phyloP scores from a whole-genome alignment of 345 rosid genomes.

The Hibiscus tridactylites region DNA sequence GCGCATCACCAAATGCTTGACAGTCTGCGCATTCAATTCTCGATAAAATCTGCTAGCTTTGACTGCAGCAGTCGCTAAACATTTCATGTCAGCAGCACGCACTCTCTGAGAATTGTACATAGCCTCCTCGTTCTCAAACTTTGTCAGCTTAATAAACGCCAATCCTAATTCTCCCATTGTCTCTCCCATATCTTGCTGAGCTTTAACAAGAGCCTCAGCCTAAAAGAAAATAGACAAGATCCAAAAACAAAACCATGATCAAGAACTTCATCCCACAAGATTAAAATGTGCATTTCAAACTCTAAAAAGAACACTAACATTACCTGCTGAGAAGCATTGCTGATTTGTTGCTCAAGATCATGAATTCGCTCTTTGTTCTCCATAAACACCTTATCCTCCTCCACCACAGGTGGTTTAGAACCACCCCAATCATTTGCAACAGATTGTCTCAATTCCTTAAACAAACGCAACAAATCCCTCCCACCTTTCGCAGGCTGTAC shows the following conservation, averaged over 20 bases:
- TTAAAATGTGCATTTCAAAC: neutral
- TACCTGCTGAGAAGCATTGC: conserved; percentile 92
- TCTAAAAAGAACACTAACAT: neutral
- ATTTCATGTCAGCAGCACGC: conserved; percentile 79
- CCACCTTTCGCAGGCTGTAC: conserved; percentile 87
- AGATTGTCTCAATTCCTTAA: conserved; percentile 84
- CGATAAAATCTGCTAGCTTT: conserved; percentile 95
- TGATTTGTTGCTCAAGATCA: conserved; percentile 83
- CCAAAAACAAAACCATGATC: neutral
- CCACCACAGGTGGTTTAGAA: conserved; percentile 62
- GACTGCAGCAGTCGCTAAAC: conserved; percentile 85
- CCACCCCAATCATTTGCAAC: conserved; percentile 88
- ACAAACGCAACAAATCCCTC: conserved; percentile 77
- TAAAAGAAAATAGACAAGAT: conserved; percentile 15
- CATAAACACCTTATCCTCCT: conserved; percentile 92
- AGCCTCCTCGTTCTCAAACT: conserved; percentile 91
- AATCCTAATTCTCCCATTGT: conserved; percentile 89
- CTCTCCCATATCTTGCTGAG: conserved; percentile 96
- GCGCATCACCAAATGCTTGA: conserved; percentile 77
- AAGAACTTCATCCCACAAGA: conserved; percentile 7
- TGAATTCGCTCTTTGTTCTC: conserved; percentile 74
- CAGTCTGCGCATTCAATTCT: conserved; percentile 76
- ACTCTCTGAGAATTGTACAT: conserved; percentile 58
- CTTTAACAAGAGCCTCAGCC: conserved; percentile 88
- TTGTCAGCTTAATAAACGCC: conserved; percentile 81